Conservation (phyloP, 257 asterid genomes). For the Ophiorrhiza pumila region DNA sequence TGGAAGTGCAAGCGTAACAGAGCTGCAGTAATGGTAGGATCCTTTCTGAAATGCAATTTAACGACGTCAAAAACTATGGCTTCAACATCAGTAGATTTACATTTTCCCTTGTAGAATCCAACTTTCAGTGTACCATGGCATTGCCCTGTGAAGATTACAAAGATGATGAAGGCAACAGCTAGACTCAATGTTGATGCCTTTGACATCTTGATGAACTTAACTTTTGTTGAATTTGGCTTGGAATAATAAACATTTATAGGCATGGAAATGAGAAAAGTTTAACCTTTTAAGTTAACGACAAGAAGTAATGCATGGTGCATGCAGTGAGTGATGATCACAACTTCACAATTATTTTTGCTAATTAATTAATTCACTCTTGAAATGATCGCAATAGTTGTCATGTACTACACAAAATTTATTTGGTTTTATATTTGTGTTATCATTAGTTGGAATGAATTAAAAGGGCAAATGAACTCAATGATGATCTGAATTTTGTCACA, state of each 20-base stretch:
- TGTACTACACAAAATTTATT: too few relatives aligned
- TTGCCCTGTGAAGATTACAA: not conserved
- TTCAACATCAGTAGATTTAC: slow-evolving; percentile 10
- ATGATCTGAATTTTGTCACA: too few relatives aligned
- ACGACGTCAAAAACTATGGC: slow-evolving; percentile 1
- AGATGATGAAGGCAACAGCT: not conserved
- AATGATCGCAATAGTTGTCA: too few relatives aligned
- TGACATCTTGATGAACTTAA: not conserved
- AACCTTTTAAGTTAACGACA: too few relatives aligned
- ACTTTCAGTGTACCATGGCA: not conserved
- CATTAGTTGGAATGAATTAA: too few relatives aligned
- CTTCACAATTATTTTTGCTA: too few relatives aligned
- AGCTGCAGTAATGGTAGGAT: slow-evolving; percentile 12
- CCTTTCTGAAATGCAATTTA: not conserved
- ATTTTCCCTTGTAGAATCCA: slow-evolving; percentile 8
- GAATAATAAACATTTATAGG: not conserved
- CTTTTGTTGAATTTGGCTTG: not conserved
- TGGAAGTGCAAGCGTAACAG: slow-evolving; percentile 17
- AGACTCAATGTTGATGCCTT: not conserved
- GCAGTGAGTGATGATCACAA: too few relatives aligned
- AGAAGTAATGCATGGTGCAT: not conserved
- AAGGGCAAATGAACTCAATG: too few relatives aligned
- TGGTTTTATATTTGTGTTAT: too few relatives aligned
- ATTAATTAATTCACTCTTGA: too few relatives aligned
- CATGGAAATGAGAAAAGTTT: not conserved